Percentiles rank a stretch among this genome's conserved stretches.
These are phyloP conservation scores for Russula brevipes DNA, from an alignment of 768 basidiomycete genomes.

Conservation along the genomic window DNA sequence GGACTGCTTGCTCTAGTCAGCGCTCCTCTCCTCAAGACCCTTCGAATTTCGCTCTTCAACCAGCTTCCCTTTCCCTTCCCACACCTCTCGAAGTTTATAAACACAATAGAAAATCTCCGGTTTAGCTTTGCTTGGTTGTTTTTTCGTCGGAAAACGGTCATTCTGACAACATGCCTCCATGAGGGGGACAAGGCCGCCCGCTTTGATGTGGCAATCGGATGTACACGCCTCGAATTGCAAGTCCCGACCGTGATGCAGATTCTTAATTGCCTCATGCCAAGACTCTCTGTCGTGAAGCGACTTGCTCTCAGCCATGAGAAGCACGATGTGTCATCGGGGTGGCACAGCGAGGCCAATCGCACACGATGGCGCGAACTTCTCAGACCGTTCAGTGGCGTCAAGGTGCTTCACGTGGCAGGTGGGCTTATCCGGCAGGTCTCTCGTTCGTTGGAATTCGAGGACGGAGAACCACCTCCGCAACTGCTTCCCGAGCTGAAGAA, in stretches of 20 bases:
- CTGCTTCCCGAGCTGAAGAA: background rate
- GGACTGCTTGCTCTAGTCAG: background rate
- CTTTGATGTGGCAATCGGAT: background rate
- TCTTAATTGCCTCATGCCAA: background rate
- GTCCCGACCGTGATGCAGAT: background rate
- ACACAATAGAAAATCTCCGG: background rate
- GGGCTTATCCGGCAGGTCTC: background rate
- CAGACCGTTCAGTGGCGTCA: background rate
- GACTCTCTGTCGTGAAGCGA: background rate
- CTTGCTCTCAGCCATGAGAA: background rate
- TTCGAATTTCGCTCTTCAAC: background rate
- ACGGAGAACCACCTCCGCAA: background rate
- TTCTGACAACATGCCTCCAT: background rate
- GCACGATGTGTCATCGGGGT: background rate
- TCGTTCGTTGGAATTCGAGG: background rate
- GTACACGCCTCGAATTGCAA: background rate
- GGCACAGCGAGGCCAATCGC: background rate
- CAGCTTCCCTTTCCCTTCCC: background rate
- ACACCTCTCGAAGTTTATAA: background rate
- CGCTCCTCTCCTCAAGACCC: background rate
- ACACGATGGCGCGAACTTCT: background rate
- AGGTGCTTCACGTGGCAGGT: background rate
- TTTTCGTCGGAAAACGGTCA: background rate
- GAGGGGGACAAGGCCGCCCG: no score
- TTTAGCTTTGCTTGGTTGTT: background rate